Conservation (phyloP, 2,329 filamentous ascomycete genomes). For the Leptographium flavum region DNA sequence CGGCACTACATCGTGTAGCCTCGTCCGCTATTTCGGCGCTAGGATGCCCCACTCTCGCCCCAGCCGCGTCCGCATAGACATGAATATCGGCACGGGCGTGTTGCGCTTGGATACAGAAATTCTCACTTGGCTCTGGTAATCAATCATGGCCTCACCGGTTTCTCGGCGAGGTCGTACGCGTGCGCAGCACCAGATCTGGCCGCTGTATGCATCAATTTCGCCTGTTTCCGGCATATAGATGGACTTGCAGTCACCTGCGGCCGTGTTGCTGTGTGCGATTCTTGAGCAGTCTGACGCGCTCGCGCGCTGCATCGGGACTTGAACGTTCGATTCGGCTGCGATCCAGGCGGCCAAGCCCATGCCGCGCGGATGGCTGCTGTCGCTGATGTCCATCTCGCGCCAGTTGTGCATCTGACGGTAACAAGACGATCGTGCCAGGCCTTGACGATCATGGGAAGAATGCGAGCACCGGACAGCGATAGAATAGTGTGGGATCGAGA, state of each 20-base stretch:
- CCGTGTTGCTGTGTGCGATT: constrained; percentile 86
- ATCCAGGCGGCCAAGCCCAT: too few relatives aligned
- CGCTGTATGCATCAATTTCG: constrained; percentile 43
- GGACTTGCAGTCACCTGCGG: constrained; percentile 69
- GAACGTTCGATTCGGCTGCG: constrained; percentile 51
- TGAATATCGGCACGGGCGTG: constrained; percentile 87
- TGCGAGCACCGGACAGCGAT: too few relatives aligned
- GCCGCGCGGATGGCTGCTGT: too few relatives aligned
- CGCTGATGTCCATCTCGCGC: too few relatives aligned
- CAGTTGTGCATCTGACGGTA: too few relatives aligned
- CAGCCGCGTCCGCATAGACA: constrained; percentile 94
- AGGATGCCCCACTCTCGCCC: background rate
- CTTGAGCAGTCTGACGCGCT: constrained; percentile 61
- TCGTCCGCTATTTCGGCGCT: background rate
- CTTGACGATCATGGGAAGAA: too few relatives aligned
- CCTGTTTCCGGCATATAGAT: constrained; percentile 54
- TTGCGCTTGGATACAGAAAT: constrained; percentile 78
- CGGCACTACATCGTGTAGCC: too few relatives aligned
- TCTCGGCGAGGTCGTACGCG: constrained; percentile 61
- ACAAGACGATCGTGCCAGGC: too few relatives aligned
- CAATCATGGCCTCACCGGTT: constrained; percentile 65
- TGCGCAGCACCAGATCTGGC: constrained; percentile 47
- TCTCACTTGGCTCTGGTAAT: constrained; percentile 79
- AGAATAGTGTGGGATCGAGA: too few relatives aligned
- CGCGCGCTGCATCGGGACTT: constrained; percentile 65